phyloP scores from a whole-genome alignment of 2,329 filamentous ascomycete genomes.

The Colletotrichum echinochloae region DNA sequence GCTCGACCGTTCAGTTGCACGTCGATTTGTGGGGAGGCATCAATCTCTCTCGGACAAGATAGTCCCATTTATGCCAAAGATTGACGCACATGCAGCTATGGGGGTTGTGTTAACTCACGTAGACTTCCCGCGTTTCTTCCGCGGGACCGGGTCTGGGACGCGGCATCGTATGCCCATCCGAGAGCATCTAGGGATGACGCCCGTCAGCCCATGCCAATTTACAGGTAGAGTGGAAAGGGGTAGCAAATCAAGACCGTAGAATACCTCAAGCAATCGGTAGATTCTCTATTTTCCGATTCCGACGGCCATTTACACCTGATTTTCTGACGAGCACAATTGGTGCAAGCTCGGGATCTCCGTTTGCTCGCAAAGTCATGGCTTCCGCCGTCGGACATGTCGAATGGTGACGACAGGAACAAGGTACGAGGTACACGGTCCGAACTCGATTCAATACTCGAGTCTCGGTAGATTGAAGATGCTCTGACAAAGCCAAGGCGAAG shows the following conservation, averaged over 20 bases:
- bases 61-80: neutral
- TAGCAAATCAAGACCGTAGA: neutral
- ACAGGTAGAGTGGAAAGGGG: neutral
- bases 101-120: constrained; percentile 45
- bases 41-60: too few relatives aligned
- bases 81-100: neutral
- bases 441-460: neutral
- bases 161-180: constrained; percentile 51
- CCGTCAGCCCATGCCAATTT: neutral
- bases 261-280: constrained; percentile 47
- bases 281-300: constrained; percentile 42
- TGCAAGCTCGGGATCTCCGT: constrained; percentile 49
- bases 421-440: neutral
- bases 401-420: neutral
- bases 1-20: neutral
- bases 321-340: constrained; percentile 51
- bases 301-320: constrained; percentile 53
- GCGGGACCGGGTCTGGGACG: constrained; percentile 50
- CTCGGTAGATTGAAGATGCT: neutral
- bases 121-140: constrained; percentile 52
- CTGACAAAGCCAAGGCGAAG: neutral
- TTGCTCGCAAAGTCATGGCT: constrained; percentile 7
- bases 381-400: neutral
- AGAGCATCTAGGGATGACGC: constrained; percentile 47
- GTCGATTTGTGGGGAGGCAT: neutral